These are phyloP conservation scores for Lichtheimia ramosa DNA, from an alignment of 371 early-diverging fungal genomes.

Conservation along the genomic window DNA sequence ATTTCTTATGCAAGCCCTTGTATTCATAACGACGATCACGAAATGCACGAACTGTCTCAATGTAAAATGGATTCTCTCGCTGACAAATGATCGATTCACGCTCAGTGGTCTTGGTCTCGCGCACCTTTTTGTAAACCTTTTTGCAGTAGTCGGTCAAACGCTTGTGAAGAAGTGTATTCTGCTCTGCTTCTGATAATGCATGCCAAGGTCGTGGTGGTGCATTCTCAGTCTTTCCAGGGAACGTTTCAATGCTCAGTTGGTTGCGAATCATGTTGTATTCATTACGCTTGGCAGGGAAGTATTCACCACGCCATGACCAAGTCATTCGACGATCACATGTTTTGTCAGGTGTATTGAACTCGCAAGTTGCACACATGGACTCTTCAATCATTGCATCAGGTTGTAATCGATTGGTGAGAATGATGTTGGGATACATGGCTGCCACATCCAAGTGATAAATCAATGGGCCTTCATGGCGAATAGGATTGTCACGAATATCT, in stretches of 20 bases:
- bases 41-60: conserved; percentile 97
- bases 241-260: conserved; percentile 82
- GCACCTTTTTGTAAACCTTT: conserved; percentile 88
- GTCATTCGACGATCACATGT: conserved; percentile 94
- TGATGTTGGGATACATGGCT: conserved; percentile 99
- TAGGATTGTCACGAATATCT: conserved; percentile 73
- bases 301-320: conserved; percentile 99
- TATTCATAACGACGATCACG: conserved; percentile 99
- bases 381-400: conserved; percentile 97
- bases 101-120: conserved; percentile 78
- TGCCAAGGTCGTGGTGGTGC: conserved; percentile 68
- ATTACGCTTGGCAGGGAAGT: conserved; percentile 85
- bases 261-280: conserved; percentile 93
- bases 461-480: conserved; percentile 78
- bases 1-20: conserved; percentile 91
- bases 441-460: conserved; percentile 99
- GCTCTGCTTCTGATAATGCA: conserved; percentile 66
- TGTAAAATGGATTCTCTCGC: conserved; percentile 99
- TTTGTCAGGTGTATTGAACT: conserved; percentile 88
- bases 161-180: conserved; percentile 73
- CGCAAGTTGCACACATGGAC: conserved; percentile 92
- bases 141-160: conserved; percentile 88
- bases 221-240: conserved; percentile 59
- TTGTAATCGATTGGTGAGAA: conserved; percentile 98
- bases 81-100: conserved; percentile 96